Base-by-base conservation (phyloP, 768 basidiomycete species). In the Pleurotus tuber-regium region DNA sequence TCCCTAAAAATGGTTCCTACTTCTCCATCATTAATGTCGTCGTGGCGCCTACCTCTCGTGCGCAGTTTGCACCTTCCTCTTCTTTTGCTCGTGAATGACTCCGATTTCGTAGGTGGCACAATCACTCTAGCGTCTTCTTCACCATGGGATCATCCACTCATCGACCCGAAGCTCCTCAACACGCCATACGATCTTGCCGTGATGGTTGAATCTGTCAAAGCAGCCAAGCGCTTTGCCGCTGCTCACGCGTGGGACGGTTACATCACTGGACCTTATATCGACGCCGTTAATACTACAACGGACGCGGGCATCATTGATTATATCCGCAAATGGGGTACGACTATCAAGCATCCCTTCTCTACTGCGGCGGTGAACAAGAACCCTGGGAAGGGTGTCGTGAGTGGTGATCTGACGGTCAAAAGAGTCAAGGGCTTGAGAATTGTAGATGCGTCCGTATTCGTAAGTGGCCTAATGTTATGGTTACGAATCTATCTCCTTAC, bases 401-500 rank as follows among this genome's bases (percentile, higher is more conserved):
- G 69, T 26, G 10, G 23, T n/a, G 25, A 44, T 19, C 31, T 49
- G 16, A 33, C 35, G 5, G 21, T 49, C 29, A 33, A 49, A 31
- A 25, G n/a, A 9, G 60, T 64, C 0, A 42, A 28, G 2, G 72
- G 68, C 4, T 47, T 75, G 44, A 55, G 73, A 7, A 57, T 75
- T 10, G 66, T 73, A 4, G 71, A 75, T 57, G 69, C 70, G 4
- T 70, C 69, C 11, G 61, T 71, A 14, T 56, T 72, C 43, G 71
- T 69, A 35, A 56, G 70, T 51, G 2, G 38, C 36, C 7, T 25
- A 29, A 19, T 24, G 14, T 19, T 12, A 4, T 21, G 8, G 16
- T 33, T 29, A 11, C 16, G 21, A 26, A 14, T 28, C 10, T 21
- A 30, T 9, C 2, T 47, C 10, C 7, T 3, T 46, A 29, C 25